Evolutionary conservation across 305 asterid species (phyloP), one percentile per base, ranked within the genome.

Genomic region (Fraxinus angustifolia): DNA sequence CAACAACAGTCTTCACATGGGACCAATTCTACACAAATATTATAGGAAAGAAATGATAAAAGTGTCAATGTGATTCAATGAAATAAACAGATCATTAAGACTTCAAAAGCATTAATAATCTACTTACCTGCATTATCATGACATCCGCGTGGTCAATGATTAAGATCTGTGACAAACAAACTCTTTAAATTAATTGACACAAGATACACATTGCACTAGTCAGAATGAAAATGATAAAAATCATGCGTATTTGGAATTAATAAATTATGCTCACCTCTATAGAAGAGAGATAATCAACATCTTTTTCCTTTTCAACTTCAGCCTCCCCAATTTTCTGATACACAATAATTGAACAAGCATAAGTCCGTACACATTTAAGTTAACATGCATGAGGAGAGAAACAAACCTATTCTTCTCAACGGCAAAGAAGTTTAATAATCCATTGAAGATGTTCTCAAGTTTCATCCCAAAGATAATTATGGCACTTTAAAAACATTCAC

Each of bases 261-360:
- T 30, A 72, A 78, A 67, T 67, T 26, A 11, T 11, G 80, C 85
- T 81, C 86, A 95, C 99, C 93, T 95, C 99, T 79, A 95, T 89
- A 6, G 99, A 95, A 79, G 98, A 95, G 84, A 95, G 95, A 91
- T 91, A 95, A 91, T 95, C 98, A 21, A 93, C 90, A 85, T 95
- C 97, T 81, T 93, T 93, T 79, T 90, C 98, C 82, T 91, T 92
- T 76, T 76, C 90, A 50, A 42, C 78, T 78, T 92, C 97, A 45
- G 97, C 92, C 85, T 91, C 97, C 86, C 92, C 96, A 76, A 95
- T 91, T 95, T 95, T 95, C 99, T 95, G 91, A 81, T 84, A 76
- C 19, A 81, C 33, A 77, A 79, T 62, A 83, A 75, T 70, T 67
- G 77, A 62, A 70, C 36, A 75, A 79, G n/a, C 23, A 8, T 16